Percentiles rank a stretch among this genome's conserved stretches.
These are phyloP conservation scores for Claviceps citrina DNA, from an alignment of 2,329 filamentous ascomycete genomes.

Conservation along the genomic window DNA sequence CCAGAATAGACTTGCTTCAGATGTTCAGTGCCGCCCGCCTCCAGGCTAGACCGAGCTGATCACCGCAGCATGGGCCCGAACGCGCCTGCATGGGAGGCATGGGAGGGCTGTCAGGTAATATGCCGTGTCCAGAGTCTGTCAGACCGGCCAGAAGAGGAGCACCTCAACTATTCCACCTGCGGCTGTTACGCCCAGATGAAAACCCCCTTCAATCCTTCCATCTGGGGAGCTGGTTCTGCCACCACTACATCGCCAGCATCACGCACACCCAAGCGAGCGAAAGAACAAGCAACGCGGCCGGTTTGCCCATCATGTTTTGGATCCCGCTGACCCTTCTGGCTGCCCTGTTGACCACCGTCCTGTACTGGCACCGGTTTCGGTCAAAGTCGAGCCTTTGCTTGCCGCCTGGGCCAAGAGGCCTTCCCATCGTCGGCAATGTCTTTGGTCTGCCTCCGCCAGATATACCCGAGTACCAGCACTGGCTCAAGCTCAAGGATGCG, in stretches of 20 bases:
- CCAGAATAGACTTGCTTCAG: too few relatives aligned
- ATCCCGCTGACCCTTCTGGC: neutral
- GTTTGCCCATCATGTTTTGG: neutral
- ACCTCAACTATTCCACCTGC: neutral
- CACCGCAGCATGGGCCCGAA: too few relatives aligned
- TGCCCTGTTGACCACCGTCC: neutral
- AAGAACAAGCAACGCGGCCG: neutral
- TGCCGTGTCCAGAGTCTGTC: too few relatives aligned
- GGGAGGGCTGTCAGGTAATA: too few relatives aligned
- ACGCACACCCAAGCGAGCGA: neutral
- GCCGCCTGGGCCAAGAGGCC: conserved; percentile 6
- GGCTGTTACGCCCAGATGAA: neutral
- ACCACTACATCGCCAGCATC: neutral
- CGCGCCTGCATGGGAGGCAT: too few relatives aligned
- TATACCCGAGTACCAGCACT: conserved; percentile 2
- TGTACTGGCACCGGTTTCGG: neutral
- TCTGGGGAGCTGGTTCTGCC: neutral
- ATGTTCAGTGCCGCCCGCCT: too few relatives aligned
- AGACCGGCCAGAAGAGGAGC: neutral
- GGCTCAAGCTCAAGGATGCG: conserved; percentile 2
- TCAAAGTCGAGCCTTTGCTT: neutral
- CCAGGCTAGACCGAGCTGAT: too few relatives aligned
- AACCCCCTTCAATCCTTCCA: neutral
- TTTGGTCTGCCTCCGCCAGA: conserved; percentile 1
- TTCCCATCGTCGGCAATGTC: conserved; percentile 7